Percentiles rank a stretch among this genome's conserved stretches.
These are phyloP conservation scores for Penicillium psychrofluorescens DNA, from an alignment of 495 filamentous ascomycete species.

Conservation along the genomic window DNA sequence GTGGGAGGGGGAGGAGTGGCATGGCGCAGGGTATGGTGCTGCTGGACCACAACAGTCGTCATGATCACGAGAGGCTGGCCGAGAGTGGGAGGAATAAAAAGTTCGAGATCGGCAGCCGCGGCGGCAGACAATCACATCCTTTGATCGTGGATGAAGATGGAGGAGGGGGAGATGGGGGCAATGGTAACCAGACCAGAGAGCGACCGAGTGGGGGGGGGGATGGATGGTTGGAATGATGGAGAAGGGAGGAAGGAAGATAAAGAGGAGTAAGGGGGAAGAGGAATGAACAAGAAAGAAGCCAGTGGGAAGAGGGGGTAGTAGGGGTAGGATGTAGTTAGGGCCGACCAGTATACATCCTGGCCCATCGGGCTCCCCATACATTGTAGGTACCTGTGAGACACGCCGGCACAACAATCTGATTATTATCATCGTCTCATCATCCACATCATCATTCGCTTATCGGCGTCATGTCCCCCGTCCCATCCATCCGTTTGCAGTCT, in stretches of 20 bases:
- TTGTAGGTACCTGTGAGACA: too few relatives aligned
- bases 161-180: too few relatives aligned
- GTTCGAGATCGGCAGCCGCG: constrained; percentile 5
- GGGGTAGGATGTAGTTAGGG: constrained; percentile 1
- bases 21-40: constrained; percentile 38
- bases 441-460: constrained; percentile 14
- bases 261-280: not conserved
- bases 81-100: not conserved
- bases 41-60: constrained; percentile 47
- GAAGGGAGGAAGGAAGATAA: too few relatives aligned
- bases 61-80: constrained; percentile 19
- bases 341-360: too few relatives aligned
- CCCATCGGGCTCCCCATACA: too few relatives aligned
- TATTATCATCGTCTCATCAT: too few relatives aligned
- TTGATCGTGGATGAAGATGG: not conserved
- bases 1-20: constrained; percentile 41
- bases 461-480: constrained; percentile 9
- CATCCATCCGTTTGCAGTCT: constrained; percentile 2
- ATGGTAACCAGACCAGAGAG: too few relatives aligned
- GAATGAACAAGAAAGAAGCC: not conserved
- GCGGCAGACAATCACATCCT: constrained; percentile 9
- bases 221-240: too few relatives aligned
- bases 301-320: constrained; percentile 1
- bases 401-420: too few relatives aligned
- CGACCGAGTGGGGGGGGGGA: too few relatives aligned